Percentiles rank a stretch among this genome's conserved stretches.
phyloP scores from a whole-genome alignment of 2,329 filamentous ascomycete genomes.

The Bimuria novae-zelandiae region DNA sequence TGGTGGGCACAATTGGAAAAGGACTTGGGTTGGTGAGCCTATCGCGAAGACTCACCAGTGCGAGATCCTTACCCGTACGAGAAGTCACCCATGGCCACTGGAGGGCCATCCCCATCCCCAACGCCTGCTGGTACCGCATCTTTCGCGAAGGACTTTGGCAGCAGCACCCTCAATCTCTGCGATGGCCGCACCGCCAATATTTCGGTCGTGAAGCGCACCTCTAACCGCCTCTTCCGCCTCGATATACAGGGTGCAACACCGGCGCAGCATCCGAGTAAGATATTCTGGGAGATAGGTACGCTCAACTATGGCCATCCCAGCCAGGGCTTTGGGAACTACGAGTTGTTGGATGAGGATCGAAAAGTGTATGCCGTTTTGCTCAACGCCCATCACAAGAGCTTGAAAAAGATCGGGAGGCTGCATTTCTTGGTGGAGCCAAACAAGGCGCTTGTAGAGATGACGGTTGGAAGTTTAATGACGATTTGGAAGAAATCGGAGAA shows the following conservation, averaged over 20 bases:
- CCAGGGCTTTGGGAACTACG: neutral
- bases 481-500: conserved; percentile 5
- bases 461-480: conserved; percentile 1
- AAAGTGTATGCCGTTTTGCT: neutral
- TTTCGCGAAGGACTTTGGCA: neutral
- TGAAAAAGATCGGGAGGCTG: conserved; percentile 3
- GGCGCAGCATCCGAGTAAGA: neutral
- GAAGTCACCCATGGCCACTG: too few relatives aligned
- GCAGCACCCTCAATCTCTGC: neutral
- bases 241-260: neutral
- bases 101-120: too few relatives aligned
- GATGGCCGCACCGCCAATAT: neutral
- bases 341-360: neutral
- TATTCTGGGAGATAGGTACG: conserved; percentile 1
- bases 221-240: neutral
- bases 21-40: too few relatives aligned
- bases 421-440: conserved; percentile 1
- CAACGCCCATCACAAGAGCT: neutral
- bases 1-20: too few relatives aligned
- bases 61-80: too few relatives aligned
- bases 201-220: neutral
- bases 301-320: neutral
- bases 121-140: neutral
- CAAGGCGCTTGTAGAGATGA: neutral
- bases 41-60: too few relatives aligned